Base-by-base conservation (phyloP, 176 grass and related monocot genomes). In the Lolium perenne region DNA sequence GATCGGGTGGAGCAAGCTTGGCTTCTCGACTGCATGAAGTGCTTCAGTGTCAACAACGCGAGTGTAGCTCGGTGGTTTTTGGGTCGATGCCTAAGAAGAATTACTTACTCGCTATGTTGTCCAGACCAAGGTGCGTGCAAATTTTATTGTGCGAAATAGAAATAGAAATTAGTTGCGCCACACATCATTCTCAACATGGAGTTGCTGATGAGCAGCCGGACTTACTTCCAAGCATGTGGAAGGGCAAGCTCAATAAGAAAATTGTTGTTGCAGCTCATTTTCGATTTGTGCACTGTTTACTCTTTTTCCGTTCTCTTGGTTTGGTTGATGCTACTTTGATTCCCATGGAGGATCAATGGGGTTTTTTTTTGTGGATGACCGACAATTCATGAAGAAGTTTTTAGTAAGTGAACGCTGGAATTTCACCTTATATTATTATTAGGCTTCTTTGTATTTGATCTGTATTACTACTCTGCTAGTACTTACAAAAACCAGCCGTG, bases 1-100 rank as follows among this genome's bases (percentile, higher is more conserved):
- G 5, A 41, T 41, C 5, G 40, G 5, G 67, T 49, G 22, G 57
- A 66, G 16, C 90, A n/a, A 63, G 60, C 78, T 8, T 83, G 88
- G 10, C 84, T 91, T 2, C 72, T 91, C 0, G 81, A 80, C 57
- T 89, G 83, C 87, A 89, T 87, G 80, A 91, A 91, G n/a, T 93
- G 88, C 17, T 35, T 14, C 10, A 32, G 53, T 1, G 2, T 86
- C 9, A 25, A 35, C 5, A 83, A 88, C 0, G 89, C 1, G 80
- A 22, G 63, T 76, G 80, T 55, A 54, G 10, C 8, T 8, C 46
- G 46, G 46, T 26, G 49, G 70, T 88, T 40, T 86, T 91, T 11
- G 68, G 58, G 22, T 60, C 14, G 48, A 91, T 91, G 87, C 40
- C 77, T 12, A 73, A 85, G 49, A 89, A 73, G 79, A 91, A 94